phyloP scores from a whole-genome alignment of 257 asterid species.

The Solanum chmielewskii region DNA sequence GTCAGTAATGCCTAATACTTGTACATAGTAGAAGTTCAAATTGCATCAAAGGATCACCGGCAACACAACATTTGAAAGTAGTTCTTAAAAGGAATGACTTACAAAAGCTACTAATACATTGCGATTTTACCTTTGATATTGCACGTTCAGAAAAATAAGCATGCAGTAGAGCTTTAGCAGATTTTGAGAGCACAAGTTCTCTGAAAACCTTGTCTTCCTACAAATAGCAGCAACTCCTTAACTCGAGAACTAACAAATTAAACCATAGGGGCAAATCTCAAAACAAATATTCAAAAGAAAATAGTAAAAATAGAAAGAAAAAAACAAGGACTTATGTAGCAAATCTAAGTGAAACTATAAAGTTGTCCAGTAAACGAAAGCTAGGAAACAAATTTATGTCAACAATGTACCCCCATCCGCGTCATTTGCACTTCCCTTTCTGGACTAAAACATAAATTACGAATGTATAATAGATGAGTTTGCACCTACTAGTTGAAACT shows the following conservation, averaged over 20 bases:
- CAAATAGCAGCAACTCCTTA: not conserved
- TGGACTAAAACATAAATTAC: not conserved
- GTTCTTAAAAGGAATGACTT: not conserved
- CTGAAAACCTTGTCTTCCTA: conserved; percentile 44
- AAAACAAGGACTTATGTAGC: not conserved
- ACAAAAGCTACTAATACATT: not conserved
- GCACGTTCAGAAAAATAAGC: conserved; percentile 42
- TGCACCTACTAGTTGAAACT: not conserved
- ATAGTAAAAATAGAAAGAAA: not conserved
- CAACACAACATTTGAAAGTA: not conserved
- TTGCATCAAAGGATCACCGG: not conserved
- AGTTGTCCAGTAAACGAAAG: not conserved
- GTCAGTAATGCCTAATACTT: conserved; percentile 34
- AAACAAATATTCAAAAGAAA: not conserved
- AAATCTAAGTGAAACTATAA: not conserved
- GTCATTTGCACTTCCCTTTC: not conserved
- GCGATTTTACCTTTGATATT: conserved; percentile 26
- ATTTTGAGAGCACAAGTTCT: conserved; percentile 41
- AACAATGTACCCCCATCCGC: not conserved
- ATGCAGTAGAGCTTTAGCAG: conserved; percentile 44
- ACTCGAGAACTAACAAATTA: not conserved
- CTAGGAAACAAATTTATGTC: not conserved
- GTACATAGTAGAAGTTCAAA: not conserved
- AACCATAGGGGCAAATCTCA: not conserved
- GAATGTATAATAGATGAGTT: not conserved